Percentiles rank a stretch among this genome's conserved stretches.
Conservation (phyloP, 306 rosid species). For the Cucumis sativus region Cucumber_9930_V3 NC_026657.2:3026001-3026500, state of each 20-base stretch:
- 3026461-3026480: too few relatives aligned
- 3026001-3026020: slow-evolving; percentile 34
- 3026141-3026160: slow-evolving; percentile 57
- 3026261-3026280: slow-evolving; percentile 44
- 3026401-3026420: too few relatives aligned
- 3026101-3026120: slow-evolving; percentile 53
- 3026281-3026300: slow-evolving; percentile 57
- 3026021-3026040: background rate
- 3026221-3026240: slow-evolving; percentile 52
- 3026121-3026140: slow-evolving; percentile 54
- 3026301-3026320: slow-evolving; percentile 31
- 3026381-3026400: too few relatives aligned
- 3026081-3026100: slow-evolving; percentile 56
- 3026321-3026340: too few relatives aligned
- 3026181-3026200: slow-evolving; percentile 69
- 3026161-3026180: slow-evolving; percentile 72
- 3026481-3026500: too few relatives aligned
- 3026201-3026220: slow-evolving; percentile 67
- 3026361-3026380: too few relatives aligned
- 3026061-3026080: slow-evolving; percentile 3
- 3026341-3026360: too few relatives aligned
- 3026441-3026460: too few relatives aligned
- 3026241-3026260: slow-evolving; percentile 79
- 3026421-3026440: too few relatives aligned
- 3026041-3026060: background rate